A percentile compares a stretch with the other conserved stretches of the same genome.
Conservation (phyloP, 2,329 filamentous ascomycete species). For the Botryosphaeria dothidea region DNA sequence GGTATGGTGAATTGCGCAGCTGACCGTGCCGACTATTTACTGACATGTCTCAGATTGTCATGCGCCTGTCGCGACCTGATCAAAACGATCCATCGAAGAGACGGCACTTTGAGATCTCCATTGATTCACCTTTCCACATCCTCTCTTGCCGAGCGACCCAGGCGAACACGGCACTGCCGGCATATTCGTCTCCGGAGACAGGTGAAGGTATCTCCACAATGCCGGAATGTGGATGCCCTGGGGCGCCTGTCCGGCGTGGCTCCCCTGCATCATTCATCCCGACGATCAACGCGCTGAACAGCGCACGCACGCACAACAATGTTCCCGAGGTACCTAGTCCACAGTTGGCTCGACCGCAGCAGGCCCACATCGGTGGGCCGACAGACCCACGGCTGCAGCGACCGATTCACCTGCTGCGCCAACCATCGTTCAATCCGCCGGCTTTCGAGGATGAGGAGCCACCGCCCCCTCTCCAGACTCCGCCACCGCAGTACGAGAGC, state of each 20-base stretch:
- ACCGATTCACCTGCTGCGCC: slow-evolving; percentile 81
- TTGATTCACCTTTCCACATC: slow-evolving; percentile 92
- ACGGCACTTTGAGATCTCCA: slow-evolving; percentile 92
- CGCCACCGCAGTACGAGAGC: slow-evolving; percentile 80
- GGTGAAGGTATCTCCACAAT: slow-evolving; percentile 33
- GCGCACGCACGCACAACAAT: slow-evolving; percentile 30
- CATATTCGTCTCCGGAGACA: slow-evolving; percentile 65
- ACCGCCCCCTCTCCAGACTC: slow-evolving; percentile 73
- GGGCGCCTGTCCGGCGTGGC: slow-evolving; percentile 56
- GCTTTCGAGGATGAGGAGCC: slow-evolving; percentile 80
- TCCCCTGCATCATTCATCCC: slow-evolving; percentile 55
- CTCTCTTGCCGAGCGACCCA: slow-evolving; percentile 92
- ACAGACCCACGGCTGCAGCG: slow-evolving; percentile 54
- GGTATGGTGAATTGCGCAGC: slow-evolving; percentile 48
- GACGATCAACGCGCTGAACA: slow-evolving; percentile 58
- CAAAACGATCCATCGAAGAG: slow-evolving; percentile 75
- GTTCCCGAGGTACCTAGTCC: slow-evolving; percentile 37
- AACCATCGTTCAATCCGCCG: slow-evolving; percentile 85
- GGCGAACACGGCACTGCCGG: slow-evolving; percentile 81
- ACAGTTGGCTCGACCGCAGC: slow-evolving; percentile 53
- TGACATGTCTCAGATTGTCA: slow-evolving; percentile 69
- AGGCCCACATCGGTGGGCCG: slow-evolving; percentile 47
- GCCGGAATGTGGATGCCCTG: slow-evolving; percentile 66
- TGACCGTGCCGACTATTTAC: not conserved
- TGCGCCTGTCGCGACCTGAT: slow-evolving; percentile 85